Evolutionary conservation across 2,329 filamentous ascomycete genomes (phyloP).

Genomic region (Pseudocercospora fijiensis): DNA sequence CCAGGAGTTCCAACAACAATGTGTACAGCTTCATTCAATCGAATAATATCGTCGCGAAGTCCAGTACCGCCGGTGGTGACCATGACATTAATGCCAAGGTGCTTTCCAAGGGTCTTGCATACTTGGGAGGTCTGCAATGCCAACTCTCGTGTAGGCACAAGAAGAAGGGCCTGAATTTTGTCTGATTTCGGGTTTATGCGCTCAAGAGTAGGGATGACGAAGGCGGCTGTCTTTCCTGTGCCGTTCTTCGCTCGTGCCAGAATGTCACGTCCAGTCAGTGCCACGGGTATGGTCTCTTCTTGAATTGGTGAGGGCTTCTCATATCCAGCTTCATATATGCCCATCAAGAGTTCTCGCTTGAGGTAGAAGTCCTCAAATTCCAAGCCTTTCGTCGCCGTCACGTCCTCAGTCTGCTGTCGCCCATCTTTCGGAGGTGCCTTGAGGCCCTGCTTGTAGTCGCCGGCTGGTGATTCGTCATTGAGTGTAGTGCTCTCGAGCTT

Average conservation of each 20-base stretch:
- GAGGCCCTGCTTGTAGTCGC: constrained; percentile 72
- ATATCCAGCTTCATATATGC: constrained; percentile 98
- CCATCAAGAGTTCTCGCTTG: constrained; percentile 94
- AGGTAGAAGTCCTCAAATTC: constrained; percentile 97
- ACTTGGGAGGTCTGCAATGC: constrained; percentile 98
- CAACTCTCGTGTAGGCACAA: constrained; percentile 94
- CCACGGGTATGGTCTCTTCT: constrained; percentile 97
- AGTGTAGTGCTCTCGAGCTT: constrained; percentile 58
- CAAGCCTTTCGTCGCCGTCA: constrained; percentile 93
- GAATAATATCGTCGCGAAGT: constrained; percentile 93
- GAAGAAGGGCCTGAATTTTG: constrained; percentile 94
- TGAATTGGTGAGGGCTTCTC: constrained; percentile 98
- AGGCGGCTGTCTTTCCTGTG: constrained; percentile 96
- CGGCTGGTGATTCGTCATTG: constrained; percentile 53
- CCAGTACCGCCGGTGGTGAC: constrained; percentile 96
- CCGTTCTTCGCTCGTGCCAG: constrained; percentile 97
- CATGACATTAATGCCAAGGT: constrained; percentile 97
- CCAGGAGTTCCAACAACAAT: constrained; percentile 97
- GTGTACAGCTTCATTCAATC: constrained; percentile 89
- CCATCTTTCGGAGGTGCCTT: constrained; percentile 72
- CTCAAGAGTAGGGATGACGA: constrained; percentile 92
- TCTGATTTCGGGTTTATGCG: constrained; percentile 94
- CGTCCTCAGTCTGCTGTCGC: constrained; percentile 89
- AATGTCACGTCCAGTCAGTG: constrained; percentile 90
- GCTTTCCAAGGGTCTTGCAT: constrained; percentile 97